phyloP scores from a whole-genome alignment of 2,329 filamentous ascomycete species.

The Hypoxylon sp. region DNA sequence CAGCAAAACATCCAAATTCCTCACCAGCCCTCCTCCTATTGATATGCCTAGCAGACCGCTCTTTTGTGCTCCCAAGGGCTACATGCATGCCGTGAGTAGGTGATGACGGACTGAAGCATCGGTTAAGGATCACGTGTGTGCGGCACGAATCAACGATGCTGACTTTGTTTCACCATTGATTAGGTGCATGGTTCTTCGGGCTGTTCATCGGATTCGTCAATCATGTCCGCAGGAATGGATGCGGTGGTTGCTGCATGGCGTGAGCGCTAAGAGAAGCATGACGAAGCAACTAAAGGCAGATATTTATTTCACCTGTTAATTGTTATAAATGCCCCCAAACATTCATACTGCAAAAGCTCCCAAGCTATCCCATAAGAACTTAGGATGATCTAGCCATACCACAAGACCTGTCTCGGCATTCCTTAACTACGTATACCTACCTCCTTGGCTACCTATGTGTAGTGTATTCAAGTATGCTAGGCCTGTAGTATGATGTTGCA shows the following conservation, averaged over 20 bases:
- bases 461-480: too few relatives aligned
- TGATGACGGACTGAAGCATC: slow-evolving; percentile 47
- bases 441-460: too few relatives aligned
- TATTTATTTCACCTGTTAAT: not conserved
- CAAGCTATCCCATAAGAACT: not conserved
- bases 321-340: not conserved
- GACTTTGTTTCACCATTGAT: slow-evolving; percentile 52
- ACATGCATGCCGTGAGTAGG: slow-evolving; percentile 29
- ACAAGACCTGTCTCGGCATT: too few relatives aligned
- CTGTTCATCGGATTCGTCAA: slow-evolving; percentile 40
- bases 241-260: slow-evolving; percentile 41
- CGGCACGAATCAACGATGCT: slow-evolving; percentile 42
- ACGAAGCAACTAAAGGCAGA: slow-evolving; percentile 19
- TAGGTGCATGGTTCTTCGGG: slow-evolving; percentile 49
- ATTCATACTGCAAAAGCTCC: not conserved
- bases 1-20: slow-evolving; percentile 28
- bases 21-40: slow-evolving; percentile 16
- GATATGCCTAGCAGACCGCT: slow-evolving; percentile 35
- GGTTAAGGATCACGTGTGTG: slow-evolving; percentile 49
- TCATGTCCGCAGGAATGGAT: slow-evolving; percentile 39
- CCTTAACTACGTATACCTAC: too few relatives aligned
- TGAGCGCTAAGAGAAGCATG: slow-evolving; percentile 44
- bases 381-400: not conserved
- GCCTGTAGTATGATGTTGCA: too few relatives aligned
- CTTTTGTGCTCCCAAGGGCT: slow-evolving; percentile 26